Percentiles rank a stretch among this genome's conserved stretches.
phyloP scores from a whole-genome alignment of 108 stramenopile species.

The Pseudonitzschia delicatissima region DNA sequence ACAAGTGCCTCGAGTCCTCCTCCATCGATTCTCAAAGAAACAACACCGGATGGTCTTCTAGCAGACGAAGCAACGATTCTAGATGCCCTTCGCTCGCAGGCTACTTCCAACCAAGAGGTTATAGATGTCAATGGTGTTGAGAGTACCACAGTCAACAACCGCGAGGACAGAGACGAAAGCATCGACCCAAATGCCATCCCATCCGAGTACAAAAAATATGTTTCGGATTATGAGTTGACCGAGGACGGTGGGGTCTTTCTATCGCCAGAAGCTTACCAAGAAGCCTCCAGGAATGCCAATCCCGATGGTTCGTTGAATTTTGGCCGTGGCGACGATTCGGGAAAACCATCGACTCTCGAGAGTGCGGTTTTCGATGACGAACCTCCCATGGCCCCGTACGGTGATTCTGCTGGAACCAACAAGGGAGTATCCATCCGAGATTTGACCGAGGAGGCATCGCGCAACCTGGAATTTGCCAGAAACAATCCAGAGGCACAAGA shows the following conservation, averaged over 20 bases:
- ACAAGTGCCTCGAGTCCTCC: background rate
- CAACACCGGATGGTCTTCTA: background rate
- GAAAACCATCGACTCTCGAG: background rate
- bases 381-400: constrained; percentile 13
- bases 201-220: background rate
- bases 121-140: background rate
- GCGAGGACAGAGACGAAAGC: background rate
- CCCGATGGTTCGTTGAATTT: constrained; percentile 11
- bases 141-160: background rate
- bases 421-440: background rate
- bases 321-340: background rate
- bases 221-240: constrained; percentile 1
- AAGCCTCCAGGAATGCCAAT: constrained; percentile 5
- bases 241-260: constrained; percentile 14
- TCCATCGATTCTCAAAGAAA: background rate
- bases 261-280: constrained; percentile 1
- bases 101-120: background rate
- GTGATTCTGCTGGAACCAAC: too few species aligned
- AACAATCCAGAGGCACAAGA: constrained; percentile 15
- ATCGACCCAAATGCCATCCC: background rate
- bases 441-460: constrained; percentile 1
- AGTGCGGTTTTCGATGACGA: background rate
- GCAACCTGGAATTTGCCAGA: background rate
- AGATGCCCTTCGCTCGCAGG: background rate
- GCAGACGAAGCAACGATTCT: constrained; percentile 4